phyloP scores from a whole-genome alignment of 768 basidiomycete species.

The Boletellus emodensis region DNA sequence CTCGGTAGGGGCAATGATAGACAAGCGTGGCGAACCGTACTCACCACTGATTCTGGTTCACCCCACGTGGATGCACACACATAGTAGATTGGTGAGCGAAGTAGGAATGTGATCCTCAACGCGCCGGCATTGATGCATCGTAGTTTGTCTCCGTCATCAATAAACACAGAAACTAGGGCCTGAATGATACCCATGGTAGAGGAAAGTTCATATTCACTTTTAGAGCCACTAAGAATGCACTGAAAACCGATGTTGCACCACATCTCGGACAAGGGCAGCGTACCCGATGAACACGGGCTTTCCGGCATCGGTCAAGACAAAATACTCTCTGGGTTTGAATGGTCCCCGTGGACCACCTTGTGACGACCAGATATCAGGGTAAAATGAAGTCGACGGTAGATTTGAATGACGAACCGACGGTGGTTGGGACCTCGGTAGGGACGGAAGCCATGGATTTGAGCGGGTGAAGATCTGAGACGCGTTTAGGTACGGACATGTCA shows the following conservation, averaged over 20 bases:
- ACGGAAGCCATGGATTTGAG: conserved; percentile 17
- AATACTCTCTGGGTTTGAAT: conserved; percentile 71
- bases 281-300: conserved; percentile 96
- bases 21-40: conserved; percentile 27
- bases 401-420: conserved; percentile 16
- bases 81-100: conserved; percentile 87
- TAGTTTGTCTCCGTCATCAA: conserved; percentile 85
- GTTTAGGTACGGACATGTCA: conserved; percentile 8
- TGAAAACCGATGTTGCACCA: background rate
- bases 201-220: conserved; percentile 58
- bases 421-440: conserved; percentile 34
- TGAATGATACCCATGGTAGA: conserved; percentile 90
- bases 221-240: conserved; percentile 40
- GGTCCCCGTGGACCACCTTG: conserved; percentile 16
- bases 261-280: conserved; percentile 9
- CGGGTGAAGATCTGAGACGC: conserved; percentile 10
- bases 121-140: conserved; percentile 80
- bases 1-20: conserved; percentile 22
- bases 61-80: conserved; percentile 90
- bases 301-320: conserved; percentile 90
- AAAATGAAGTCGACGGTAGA: conserved; percentile 1
- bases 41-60: conserved; percentile 93
- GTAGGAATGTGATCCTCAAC: conserved; percentile 81
- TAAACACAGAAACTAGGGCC: conserved; percentile 92
- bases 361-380: conserved; percentile 1